Percentiles rank a stretch among this genome's conserved stretches.
phyloP scores from a whole-genome alignment of 2,329 filamentous ascomycete species.

The Stachybotrys chartarum region DNA sequence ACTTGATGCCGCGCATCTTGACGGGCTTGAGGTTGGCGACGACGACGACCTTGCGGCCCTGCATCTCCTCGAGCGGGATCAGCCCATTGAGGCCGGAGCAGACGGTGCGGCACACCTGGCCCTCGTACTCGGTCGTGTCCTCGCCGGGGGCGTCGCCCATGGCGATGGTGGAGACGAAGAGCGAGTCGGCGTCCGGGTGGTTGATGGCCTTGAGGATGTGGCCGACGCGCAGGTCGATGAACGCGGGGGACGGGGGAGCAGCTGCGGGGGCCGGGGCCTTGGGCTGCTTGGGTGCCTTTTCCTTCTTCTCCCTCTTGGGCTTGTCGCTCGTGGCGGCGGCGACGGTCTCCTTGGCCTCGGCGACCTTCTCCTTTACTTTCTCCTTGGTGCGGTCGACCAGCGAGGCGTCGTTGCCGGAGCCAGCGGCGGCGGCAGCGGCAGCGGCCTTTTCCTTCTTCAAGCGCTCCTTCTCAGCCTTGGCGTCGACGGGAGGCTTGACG shows the following conservation, averaged over 20 bases:
- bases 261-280: conserved; percentile 60
- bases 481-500: conserved; percentile 81
- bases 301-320: conserved; percentile 81
- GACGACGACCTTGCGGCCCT: conserved; percentile 87
- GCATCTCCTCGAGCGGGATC: conserved; percentile 91
- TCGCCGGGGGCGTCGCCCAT: conserved; percentile 85
- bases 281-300: conserved; percentile 72
- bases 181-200: conserved; percentile 93
- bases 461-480: conserved; percentile 92
- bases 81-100: conserved; percentile 95
- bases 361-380: conserved; percentile 47
- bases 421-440: conserved; percentile 34
- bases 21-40: conserved; percentile 98
- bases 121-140: conserved; percentile 86
- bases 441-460: conserved; percentile 93
- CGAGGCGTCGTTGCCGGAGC: conserved; percentile 39
- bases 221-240: conserved; percentile 93
- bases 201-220: conserved; percentile 95
- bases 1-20: conserved; percentile 88
- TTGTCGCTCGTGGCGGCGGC: conserved; percentile 29
- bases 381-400: conserved; percentile 56
- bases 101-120: conserved; percentile 86
- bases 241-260: conserved; percentile 70
- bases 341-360: conserved; percentile 35
- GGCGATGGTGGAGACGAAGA: conserved; percentile 92